phyloP scores from a whole-genome alignment of 2,329 filamentous ascomycete species.

The Neonectria faginata region DNA sequence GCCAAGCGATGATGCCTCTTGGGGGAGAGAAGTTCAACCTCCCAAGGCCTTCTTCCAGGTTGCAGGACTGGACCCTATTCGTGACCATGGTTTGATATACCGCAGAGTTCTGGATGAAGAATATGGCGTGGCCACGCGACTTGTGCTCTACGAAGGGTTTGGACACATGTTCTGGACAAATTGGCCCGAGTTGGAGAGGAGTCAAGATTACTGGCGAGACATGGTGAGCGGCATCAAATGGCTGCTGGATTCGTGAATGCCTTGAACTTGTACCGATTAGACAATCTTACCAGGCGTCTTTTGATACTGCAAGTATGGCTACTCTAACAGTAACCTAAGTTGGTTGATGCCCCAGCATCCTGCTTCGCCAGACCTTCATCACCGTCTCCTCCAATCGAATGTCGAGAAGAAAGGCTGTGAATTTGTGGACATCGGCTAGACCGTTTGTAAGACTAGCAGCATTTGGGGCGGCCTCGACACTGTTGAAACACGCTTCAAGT shows the following conservation, averaged over 20 bases:
- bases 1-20: neutral
- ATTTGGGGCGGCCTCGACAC: slow-evolving; percentile 3
- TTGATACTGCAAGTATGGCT: too few species aligned
- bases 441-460: neutral
- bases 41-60: neutral
- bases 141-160: neutral
- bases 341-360: too few species aligned
- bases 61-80: neutral
- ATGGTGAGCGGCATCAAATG: neutral
- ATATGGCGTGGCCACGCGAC: neutral
- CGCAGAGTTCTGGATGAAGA: neutral
- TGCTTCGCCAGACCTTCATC: slow-evolving; percentile 6
- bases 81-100: neutral
- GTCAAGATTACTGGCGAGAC: neutral
- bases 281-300: neutral
- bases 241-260: neutral
- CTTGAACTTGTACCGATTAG: neutral
- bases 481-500: neutral
- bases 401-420: slow-evolving; percentile 8
- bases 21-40: neutral
- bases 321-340: too few species aligned
- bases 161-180: neutral
- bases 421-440: slow-evolving; percentile 4
- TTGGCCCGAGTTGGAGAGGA: neutral
- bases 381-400: neutral